Evolutionary conservation across 129 eudicot genomes (phyloP), one percentile per base, ranked within the genome.

Genomic region (Gnaphalium uliginosum): DNA sequence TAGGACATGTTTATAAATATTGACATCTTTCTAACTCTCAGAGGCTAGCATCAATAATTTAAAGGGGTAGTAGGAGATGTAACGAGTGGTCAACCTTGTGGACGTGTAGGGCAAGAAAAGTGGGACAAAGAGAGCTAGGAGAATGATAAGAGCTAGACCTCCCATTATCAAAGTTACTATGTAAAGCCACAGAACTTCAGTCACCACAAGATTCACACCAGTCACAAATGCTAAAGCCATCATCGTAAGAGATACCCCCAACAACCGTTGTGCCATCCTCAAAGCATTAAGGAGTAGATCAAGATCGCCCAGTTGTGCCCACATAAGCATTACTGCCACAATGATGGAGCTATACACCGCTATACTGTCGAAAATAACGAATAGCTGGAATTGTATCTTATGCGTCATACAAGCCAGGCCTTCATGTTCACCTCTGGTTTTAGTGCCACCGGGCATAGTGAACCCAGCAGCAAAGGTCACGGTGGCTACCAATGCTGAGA

Each of bases 401-500:
- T 57, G 72, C 19, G 65, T 33, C 82, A 86, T 43, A 15, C 69
- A 22, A 22, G 78, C 82, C 72, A 71, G 59, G 37, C 90, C 88
- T 25, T 23, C 32, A 21, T 81, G 30, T 32, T 67, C 4, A 6
- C 46, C 62, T 0, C 86, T 79, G 48, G 27, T 64, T 25, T 57
- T 79, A 60, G 69, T 50, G 6, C 91, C 88, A 43, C 91, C 85
- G 25, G 88, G 86, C 71, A 84, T 46, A 5, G 88, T 72, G 70
- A 84, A 84, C 19, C 91, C 85, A 14, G 88, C 86, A 4, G 85
- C 86, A 79, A 84, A 87, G 23, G 84, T 79, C 14, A 79, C 81
- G 0, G 87, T 75, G 37, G 83, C 87, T 18, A 83, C 77, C 0
- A 86, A 76, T 8, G 82, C 66, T 8, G 86, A 46, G 17, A 86